These are phyloP conservation scores for Eucalyptus sp. DNA, from an alignment of 345 rosid species.

Conservation along the genomic window DNA sequence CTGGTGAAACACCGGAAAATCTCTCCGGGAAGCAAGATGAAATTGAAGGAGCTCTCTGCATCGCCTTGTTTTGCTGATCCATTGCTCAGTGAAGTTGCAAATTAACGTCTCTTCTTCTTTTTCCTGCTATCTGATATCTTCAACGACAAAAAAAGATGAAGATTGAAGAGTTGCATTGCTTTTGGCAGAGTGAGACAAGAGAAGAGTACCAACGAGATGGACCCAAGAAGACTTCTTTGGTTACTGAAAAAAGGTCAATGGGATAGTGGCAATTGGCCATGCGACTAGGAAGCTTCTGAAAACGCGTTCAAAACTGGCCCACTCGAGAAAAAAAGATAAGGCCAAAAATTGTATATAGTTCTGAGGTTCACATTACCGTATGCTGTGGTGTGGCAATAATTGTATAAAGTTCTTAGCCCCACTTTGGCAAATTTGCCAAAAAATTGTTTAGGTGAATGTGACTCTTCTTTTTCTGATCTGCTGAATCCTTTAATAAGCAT, in stretches of 20 bases:
- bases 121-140: not conserved
- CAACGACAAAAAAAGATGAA: not conserved
- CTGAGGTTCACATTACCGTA: not conserved
- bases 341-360: not conserved
- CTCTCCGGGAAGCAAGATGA: not conserved
- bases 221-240: not conserved
- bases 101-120: not conserved
- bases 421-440: not conserved
- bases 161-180: not conserved
- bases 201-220: not conserved
- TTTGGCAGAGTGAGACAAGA: not conserved
- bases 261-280: not conserved
- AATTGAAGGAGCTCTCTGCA: not conserved
- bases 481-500: rapidly evolving
- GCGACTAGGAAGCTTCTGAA: not conserved
- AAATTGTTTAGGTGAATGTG: not conserved
- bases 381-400: not conserved
- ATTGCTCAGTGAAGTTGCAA: not conserved
- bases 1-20: not conserved
- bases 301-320: not conserved
- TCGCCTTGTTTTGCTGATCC: not conserved
- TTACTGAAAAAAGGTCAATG: not conserved
- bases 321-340: not conserved
- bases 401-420: not conserved
- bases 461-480: not conserved